Evolutionary conservation across 352 stramenopile species (phyloP).

Genomic region (Phytopythium montanum): DNA sequence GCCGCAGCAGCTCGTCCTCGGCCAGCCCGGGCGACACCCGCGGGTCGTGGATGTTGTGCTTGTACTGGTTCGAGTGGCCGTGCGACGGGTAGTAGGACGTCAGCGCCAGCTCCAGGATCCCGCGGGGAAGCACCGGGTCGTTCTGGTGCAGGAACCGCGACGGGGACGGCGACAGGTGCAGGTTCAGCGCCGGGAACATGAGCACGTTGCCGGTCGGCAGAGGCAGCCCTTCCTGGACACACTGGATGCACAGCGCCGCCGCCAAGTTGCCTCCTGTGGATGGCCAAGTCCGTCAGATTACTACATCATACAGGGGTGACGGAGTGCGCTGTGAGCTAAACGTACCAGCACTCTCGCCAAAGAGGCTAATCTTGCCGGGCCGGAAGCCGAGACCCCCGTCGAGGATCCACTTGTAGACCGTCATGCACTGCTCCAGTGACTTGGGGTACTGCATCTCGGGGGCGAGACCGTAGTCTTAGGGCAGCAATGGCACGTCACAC

Average conservation of each 20-base stretch:
- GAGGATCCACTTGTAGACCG: constrained; percentile 86
- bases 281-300: constrained; percentile 4
- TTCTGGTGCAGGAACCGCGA: constrained; percentile 87
- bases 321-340: too few species aligned
- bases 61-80: constrained; percentile 84
- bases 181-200: constrained; percentile 89
- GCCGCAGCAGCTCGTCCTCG: constrained; percentile 64
- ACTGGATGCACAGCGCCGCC: constrained; percentile 80
- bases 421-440: constrained; percentile 73
- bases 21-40: constrained; percentile 81
- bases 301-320: too few species aligned
- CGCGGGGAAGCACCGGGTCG: constrained; percentile 77
- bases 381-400: constrained; percentile 67
- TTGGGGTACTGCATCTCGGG: constrained; percentile 82
- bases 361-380: constrained; percentile 64
- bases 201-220: constrained; percentile 82
- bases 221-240: constrained; percentile 70
- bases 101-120: constrained; percentile 75
- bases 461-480: constrained; percentile 72
- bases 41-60: constrained; percentile 85
- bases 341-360: constrained; percentile 82
- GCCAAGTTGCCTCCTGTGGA: constrained; percentile 76
- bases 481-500: constrained; percentile 3
- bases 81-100: constrained; percentile 86
- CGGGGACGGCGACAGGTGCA: constrained; percentile 84